Evolutionary conservation across 306 rosid genomes (phyloP).

Genomic region (Crataegus laevigata): DNA sequence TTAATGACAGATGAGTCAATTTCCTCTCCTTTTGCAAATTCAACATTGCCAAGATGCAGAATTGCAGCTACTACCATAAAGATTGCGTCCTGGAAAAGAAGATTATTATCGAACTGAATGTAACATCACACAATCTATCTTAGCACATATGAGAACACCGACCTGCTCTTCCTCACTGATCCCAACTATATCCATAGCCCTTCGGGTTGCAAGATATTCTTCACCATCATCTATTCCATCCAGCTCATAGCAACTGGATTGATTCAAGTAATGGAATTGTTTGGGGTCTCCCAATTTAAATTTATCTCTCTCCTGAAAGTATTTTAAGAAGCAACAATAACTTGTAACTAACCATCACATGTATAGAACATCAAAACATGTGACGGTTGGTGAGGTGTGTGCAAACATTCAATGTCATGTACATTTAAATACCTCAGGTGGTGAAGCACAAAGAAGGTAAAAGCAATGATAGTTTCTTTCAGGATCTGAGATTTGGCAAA

Average conservation of each 20-base stretch:
- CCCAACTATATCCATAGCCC: constrained; percentile 99
- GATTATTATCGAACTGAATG: constrained; percentile 13
- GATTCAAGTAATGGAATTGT: constrained; percentile 91
- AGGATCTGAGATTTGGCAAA: constrained; percentile 94
- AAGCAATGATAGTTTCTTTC: constrained; percentile 99
- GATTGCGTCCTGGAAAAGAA: constrained; percentile 72
- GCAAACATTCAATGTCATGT: constrained; percentile 14
- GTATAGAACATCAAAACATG: neutral
- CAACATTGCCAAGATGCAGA: constrained; percentile 95
- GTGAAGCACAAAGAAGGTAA: constrained; percentile 98
- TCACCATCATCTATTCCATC: constrained; percentile 91
- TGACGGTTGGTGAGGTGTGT: neutral
- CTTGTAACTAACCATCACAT: neutral
- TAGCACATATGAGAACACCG: constrained; percentile 20
- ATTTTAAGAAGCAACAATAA: neutral
- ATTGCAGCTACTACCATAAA: constrained; percentile 93
- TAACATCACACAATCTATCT: constrained; percentile 1
- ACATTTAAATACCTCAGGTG: constrained; percentile 65
- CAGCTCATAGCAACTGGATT: constrained; percentile 68
- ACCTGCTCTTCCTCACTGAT: constrained; percentile 98
- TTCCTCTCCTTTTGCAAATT: constrained; percentile 91
- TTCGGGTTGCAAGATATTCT: constrained; percentile 91
- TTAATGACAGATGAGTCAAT: constrained; percentile 90
- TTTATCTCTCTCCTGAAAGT: constrained; percentile 68
- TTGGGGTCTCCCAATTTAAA: constrained; percentile 78